Evolutionary conservation across 1,284 basidiomycete species (phyloP), one percentile per base, ranked within the genome.

Genomic region (Heterobasidion occidentale): DNA sequence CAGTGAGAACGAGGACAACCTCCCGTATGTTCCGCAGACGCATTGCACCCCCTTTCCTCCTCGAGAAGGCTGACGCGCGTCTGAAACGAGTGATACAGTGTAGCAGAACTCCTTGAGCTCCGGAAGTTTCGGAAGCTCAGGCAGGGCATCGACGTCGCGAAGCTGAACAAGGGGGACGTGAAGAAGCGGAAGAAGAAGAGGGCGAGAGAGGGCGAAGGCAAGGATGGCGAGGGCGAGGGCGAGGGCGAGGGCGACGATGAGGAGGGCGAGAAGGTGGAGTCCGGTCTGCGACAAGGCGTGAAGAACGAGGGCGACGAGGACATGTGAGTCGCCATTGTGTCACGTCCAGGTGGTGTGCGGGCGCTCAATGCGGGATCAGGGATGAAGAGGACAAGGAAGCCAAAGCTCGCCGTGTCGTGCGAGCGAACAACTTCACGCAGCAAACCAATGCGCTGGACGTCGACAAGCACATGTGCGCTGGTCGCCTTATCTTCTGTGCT

Each of bases 391-490:
- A 84, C 54, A 78, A 82, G 50, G 82, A 84, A 53, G 81, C 85
- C 4, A 85, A 83, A 60, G 83, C 88, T 34, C 77, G 91, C 55
- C 78, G 87, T 56, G 84, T 86, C 6, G 84, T 98, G 4, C 80
- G 92, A 51, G 78, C 83, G 27, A 95, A 92, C 72, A 97, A 98
- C 73, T 98, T 99, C 68, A 98, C 96, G 0, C 90, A 93, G 60
- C 95, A 98, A 72, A 99, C 95, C 1, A 97, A 97, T 67, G 85
- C 86, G 1, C 78, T 98, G 11, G 95, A 98, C 66, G 94, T 98
- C 7, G 95, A 99, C 74, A 98, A 97, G 67, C 96, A 98, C 68
- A 98, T 98, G 95, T 95, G 58, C 49, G 89, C 69, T 33, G 15
- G 33, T 46, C 51, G 42, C n/a, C 20, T 36, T 46, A 36, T 42